A percentile compares a stretch with the other conserved stretches of the same genome.
These are phyloP conservation scores for Saccharomycopsis javanensis DNA, from an alignment of 805 yeast genomes.

Conservation along the genomic window DNA sequence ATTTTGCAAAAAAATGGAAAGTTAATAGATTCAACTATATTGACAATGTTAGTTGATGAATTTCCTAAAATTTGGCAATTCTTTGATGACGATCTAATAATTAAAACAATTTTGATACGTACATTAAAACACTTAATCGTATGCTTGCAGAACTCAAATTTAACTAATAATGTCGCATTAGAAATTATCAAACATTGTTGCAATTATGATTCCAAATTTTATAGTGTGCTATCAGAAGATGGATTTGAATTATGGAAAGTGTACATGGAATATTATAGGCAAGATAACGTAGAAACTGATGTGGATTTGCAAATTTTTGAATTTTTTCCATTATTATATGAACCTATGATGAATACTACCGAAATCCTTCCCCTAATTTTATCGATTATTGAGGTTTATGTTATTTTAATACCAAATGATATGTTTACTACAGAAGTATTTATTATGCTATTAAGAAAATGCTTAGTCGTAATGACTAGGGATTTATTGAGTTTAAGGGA, in stretches of 20 bases:
- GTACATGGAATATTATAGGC: conserved; percentile 43
- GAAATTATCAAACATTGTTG: conserved; percentile 59
- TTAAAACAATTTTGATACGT: conserved; percentile 44
- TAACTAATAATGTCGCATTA: conserved; percentile 44
- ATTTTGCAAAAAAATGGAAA: conserved; percentile 11
- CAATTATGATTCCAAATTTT: conserved; percentile 46
- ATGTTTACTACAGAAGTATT: conserved; percentile 30
- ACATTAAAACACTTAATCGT: conserved; percentile 46
- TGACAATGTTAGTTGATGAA: conserved; percentile 7
- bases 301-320: conserved; percentile 30
- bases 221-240: conserved; percentile 64
- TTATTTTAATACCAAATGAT: conserved; percentile 36
- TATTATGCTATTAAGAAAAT: conserved; percentile 28
- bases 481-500: conserved; percentile 58
- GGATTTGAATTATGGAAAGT: conserved; percentile 81
- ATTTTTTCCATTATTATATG: conserved; percentile 41
- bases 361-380: conserved; percentile 60
- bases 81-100: conserved; percentile 34
- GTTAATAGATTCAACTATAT: not conserved
- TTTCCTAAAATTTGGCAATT: conserved; percentile 32
- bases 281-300: conserved; percentile 19
- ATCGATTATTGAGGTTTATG: conserved; percentile 53
- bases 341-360: conserved; percentile 59
- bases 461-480: conserved; percentile 41
- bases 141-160: conserved; percentile 43